These are phyloP conservation scores for Euphorbia pulcherrima DNA, from an alignment of 345 rosid genomes.

Conservation along the genomic window DNA sequence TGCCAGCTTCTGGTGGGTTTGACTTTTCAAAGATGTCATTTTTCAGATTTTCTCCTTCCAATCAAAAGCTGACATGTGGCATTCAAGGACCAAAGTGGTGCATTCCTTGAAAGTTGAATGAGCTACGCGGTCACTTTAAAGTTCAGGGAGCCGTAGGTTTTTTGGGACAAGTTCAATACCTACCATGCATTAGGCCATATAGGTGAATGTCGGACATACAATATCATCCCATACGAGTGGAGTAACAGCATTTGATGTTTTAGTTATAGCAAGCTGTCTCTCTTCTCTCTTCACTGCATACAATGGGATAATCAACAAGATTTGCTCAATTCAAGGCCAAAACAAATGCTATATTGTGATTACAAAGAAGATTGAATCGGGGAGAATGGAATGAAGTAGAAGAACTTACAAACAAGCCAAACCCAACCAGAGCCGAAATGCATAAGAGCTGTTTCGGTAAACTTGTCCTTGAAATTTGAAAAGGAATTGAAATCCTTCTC, in stretches of 20 bases:
- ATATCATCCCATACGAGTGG: conserved; percentile 86
- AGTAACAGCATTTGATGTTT: conserved; percentile 68
- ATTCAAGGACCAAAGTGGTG: no score
- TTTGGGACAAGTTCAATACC: no score
- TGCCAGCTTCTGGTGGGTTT: no score
- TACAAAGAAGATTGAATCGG: background rate
- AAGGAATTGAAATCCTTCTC: conserved; percentile 91
- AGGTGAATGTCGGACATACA: conserved; percentile 50
- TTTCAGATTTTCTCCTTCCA: no score
- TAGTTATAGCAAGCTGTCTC: conserved; percentile 57
- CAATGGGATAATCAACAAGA: background rate
- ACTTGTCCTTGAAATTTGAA: conserved; percentile 69
- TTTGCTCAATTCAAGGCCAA: background rate
- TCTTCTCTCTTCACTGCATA: conserved; percentile 79
- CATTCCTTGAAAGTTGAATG: no score
- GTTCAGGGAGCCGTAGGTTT: no score
- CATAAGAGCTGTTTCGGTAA: conserved; percentile 59
- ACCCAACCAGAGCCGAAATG: conserved; percentile 90
- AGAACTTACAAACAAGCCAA: conserved; percentile 83
- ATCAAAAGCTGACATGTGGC: no score
- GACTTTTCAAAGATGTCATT: no score
- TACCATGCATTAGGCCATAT: background rate
- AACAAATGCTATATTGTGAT: background rate
- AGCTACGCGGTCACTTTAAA: no score
- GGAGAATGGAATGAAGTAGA: background rate